Evolutionary conservation across 2,329 filamentous ascomycete genomes (phyloP), one percentile per base, ranked within the genome.

Genomic region (Albophoma yamanashiensis): DNA sequence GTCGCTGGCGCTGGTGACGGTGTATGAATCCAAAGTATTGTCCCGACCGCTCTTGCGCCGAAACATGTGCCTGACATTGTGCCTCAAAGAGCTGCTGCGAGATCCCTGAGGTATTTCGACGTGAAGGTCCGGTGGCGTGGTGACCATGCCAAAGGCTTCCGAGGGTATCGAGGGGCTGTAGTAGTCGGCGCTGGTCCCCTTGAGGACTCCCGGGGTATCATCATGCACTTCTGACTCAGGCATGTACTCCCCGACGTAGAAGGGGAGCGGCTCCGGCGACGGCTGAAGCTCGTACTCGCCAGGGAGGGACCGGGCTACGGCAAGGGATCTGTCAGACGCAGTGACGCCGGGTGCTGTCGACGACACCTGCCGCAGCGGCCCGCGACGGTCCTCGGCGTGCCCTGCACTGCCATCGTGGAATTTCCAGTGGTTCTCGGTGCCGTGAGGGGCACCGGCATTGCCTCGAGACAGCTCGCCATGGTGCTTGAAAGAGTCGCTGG

Each of bases 121-220:
- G 39, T 53, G 27, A 9, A 15, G 55, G 34, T 59, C 58, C 40
- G 40, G 57, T 4, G 70, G 66, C 15, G 67, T 64, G 12, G 69
- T 63, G 15, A 68, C 65, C 74, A 76, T 76, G 62, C 74, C 74
- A 62, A 76, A 76, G 6, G 73, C 74, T 58, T 74, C 73, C 3
- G 74, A 75, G 2, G 75, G 74, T 53, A 77, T 71, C 3, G 71
- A 71, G 15, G 73, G 70, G 56, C 73, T 75, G 64, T 77, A 77
- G 61, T 77, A 77, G 60, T 76, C 74, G 52, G 74, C 73, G 58
- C 69, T 77, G 45, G 69, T 72, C 43, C 71, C 74, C 59, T 65
- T 69, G 52, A 73, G 71, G 45, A 71, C 68, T 50, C 68, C 69
- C 38, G 70, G 66, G 25, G 71, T 68, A 38, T 69, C 67, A 59